Base-by-base conservation (phyloP, 1,284 basidiomycete species). In the Tausonia pullulans region DNA sequence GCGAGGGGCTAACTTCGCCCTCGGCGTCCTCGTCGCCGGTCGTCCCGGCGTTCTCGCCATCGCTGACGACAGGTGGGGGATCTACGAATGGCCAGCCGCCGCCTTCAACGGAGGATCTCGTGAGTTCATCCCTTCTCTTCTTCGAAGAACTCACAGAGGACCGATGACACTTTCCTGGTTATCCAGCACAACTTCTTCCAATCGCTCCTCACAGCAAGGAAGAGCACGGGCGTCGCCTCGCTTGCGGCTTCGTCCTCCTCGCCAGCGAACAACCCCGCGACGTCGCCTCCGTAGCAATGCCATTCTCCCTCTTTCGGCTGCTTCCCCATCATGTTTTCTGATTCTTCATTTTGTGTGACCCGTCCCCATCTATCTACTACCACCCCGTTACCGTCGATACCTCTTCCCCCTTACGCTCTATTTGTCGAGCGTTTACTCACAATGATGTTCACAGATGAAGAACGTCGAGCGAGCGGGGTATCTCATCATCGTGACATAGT, bases 181-280 rank as follows among this genome's bases (percentile, higher is more conserved):
- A 8, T n/a, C 6, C 64, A 65, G 64, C 64, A 65, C 56, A 60
- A 65, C 53, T 65, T 65, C 55, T 65, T 65, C 60, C 58, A 60
- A 43, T 65, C 64, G 2, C 64, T 65, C 4, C 64, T 65, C 6
- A 57, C 44, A 3, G 40, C 48, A 39, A 3, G 58, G 41, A 61
- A 55, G 49, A 65, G 48, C 13, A 58, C 62, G 43, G 43, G 41
- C 41, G 41, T 57, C 3, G 55, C 55, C 39, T n/a, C 41, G 3
- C 55, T 57, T 2, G 41, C 55, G 2, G 43, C 51, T 6, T 5
- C 51, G 5, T 16, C 51, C 16, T 27, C 27, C 27, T 27, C 27
- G 27, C 27, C 27, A 27, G 27, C 27, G 27, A 27, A 27, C 27
- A 27, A 27, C 27, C 27, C 27, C 27, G 27, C 27, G 27, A 27